Percentiles rank a stretch among this genome's conserved stretches.
These are phyloP conservation scores for Wallacemonas collosoma DNA, from an alignment of 208 protist genomes.

Conservation along the genomic window DNA sequence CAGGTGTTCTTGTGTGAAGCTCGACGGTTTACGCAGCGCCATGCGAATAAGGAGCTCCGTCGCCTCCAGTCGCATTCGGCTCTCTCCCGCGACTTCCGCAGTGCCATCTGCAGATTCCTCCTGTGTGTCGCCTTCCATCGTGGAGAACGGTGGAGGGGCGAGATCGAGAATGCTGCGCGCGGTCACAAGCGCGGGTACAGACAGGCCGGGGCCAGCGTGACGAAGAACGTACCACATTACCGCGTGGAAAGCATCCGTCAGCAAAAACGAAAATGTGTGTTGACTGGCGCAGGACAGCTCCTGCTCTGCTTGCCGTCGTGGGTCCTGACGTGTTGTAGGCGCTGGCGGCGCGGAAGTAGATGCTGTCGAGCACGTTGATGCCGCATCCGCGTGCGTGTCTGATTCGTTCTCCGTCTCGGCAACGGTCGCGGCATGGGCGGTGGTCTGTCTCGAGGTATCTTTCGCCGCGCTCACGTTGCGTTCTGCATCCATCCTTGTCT, in stretches of 20 bases:
- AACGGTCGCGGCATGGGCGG: too few species aligned
- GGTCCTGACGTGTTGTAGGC: not conserved
- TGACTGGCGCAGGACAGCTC: not conserved
- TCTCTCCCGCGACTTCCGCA: too few species aligned
- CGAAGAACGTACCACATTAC: conserved; percentile 56
- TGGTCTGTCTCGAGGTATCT: too few species aligned
- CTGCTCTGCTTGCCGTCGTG: not conserved
- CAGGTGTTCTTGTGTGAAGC: conserved; percentile 44
- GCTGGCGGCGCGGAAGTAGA: too few species aligned
- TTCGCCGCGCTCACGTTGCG: too few species aligned
- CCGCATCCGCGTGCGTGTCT: too few species aligned
- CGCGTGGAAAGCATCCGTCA: conserved; percentile 57
- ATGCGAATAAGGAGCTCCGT: conserved; percentile 70
- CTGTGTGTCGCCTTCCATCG: not conserved
- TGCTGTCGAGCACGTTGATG: too few species aligned
- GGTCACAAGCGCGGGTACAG: conserved; percentile 32
- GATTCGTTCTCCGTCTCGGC: too few species aligned
- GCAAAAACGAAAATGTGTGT: conserved; percentile 28
- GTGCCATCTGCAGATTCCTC: too few species aligned
- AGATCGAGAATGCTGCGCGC: conserved; percentile 21
- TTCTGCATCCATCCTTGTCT: not conserved
- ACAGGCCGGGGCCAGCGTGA: conserved; percentile 35
- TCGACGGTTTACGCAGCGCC: conserved; percentile 35
- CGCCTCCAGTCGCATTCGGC: conserved; percentile 26
- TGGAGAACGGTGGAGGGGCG: conserved; percentile 3